Base-by-base conservation (phyloP, 495 filamentous ascomycete species). In the Baudoinia panamericana region DNA sequence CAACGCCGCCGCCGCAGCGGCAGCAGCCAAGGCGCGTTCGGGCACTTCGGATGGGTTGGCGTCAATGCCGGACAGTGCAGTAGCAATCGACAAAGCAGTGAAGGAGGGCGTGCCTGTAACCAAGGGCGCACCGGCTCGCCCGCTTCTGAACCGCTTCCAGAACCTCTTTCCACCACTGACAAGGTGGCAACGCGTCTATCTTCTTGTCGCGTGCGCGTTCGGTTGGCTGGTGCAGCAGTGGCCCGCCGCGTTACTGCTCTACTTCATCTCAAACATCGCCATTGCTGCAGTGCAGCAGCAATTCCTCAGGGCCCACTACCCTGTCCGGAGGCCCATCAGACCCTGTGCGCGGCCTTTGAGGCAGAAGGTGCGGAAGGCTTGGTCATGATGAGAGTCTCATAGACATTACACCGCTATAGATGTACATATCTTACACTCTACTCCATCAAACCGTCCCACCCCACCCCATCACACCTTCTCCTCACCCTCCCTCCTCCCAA, bases 401-500 rank as follows among this genome's bases (percentile, higher is more conserved):
- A n/a, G n/a, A n/a, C n/a, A n/a, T n/a, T n/a, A n/a, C n/a, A n/a
- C n/a, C n/a, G n/a, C n/a, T n/a, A n/a, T n/a, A n/a, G n/a, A n/a
- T n/a, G n/a, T 29, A 29, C 9, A 29, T 29, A 29, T 29, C 13
- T 9, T 29, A 9, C 13, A 29, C 9, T 9, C 26, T 29, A 9
- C 26, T 29, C 26, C 26, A 29, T 9, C 26, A 29, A 29, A 13
- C 26, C 9, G 26, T 29, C n/a, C n/a, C n/a, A n/a, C n/a, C n/a
- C n/a, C n/a, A n/a, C n/a, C n/a, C n/a, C n/a, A n/a, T n/a, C n/a
- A 9, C 13, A 29, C 9, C 13, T 29, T 29, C 13, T n/a, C 26
- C 9, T 29, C 26, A 29, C 26, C 45, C 33, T 36, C 49, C 39
- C 56, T 50, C 40, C 41, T 34, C 12, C 62, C 81, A 62, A 68